Evolutionary conservation across 164 flowering plant species (phyloP).

Genomic region (Taxillus chinensis): DNA sequence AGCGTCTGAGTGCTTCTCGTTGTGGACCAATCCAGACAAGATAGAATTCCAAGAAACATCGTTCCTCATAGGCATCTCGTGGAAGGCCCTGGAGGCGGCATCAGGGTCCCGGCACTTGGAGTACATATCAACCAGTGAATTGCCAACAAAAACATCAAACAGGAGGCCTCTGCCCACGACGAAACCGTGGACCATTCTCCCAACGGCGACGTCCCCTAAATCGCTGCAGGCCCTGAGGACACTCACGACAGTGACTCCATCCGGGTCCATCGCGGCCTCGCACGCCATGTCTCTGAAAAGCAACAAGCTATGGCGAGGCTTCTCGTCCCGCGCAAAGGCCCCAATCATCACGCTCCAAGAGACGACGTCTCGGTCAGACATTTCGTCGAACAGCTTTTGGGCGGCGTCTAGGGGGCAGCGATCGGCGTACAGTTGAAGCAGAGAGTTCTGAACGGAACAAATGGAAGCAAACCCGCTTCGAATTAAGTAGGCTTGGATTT

Average conservation of each 20-base stretch:
- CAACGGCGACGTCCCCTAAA: constrained; percentile 22
- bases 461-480: constrained; percentile 34
- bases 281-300: constrained; percentile 44
- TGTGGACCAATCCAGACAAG: constrained; percentile 53
- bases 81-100: constrained; percentile 43
- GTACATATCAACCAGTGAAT: constrained; percentile 71
- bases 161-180: constrained; percentile 41
- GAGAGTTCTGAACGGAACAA: constrained; percentile 52
- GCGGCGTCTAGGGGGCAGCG: constrained; percentile 24
- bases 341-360: constrained; percentile 80
- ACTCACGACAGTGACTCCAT: constrained; percentile 45
- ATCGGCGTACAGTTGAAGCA: constrained; percentile 41
- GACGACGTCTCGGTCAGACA: constrained; percentile 60
- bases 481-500: constrained; percentile 50
- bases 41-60: constrained; percentile 78
- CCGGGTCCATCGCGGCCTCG: constrained; percentile 25
- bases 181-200: constrained; percentile 39
- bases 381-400: constrained; percentile 55
- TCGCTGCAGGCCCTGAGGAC: constrained; percentile 53
- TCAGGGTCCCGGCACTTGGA: constrained; percentile 36
- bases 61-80: constrained; percentile 43
- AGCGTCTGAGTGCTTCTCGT: constrained; percentile 37
- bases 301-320: constrained; percentile 27
- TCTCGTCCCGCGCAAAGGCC: constrained; percentile 36
- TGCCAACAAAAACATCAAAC: constrained; percentile 52